Base-by-base conservation (phyloP, 305 asterid species). In the Rubia balearica region DNA sequence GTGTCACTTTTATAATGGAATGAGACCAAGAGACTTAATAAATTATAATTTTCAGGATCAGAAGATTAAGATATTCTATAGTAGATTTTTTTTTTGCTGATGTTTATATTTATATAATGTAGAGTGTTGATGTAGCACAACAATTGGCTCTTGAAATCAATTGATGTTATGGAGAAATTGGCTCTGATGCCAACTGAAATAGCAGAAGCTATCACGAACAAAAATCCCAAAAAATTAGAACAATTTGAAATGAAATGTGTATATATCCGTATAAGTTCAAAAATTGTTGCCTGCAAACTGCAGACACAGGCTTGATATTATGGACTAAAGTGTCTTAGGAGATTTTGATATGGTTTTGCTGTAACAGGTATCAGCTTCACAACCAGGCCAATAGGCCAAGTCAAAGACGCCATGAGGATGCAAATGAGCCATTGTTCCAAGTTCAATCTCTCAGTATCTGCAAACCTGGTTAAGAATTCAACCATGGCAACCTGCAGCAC, bases 401-500 rank as follows among this genome's bases (percentile, higher is more conserved):
- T 63, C 42, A 61, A 30, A 43, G 81, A 59, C 1, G 78, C 76
- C 49, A 77, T 69, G 22, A 71, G 73, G 4, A 70, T 38, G 60
- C 81, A 73, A 46, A 60, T 60, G 36, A 69, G 72, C 81, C 78
- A 77, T 27, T 77, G 75, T 4, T n/a, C 67, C 77, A 77, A 69
- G 9, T 69, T 49, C 70, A 77, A 41, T 43, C 73, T 73, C 67
- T 77, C 78, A 10, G 75, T 77, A 65, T 77, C 41, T 6, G 78
- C 81, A 59, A 73, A 73, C 45, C 5, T 73, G 70, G 36, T 46
- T 5, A 77, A 65, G 48, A 77, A 73, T 41, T 77, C 81, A 12
- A 73, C 81, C 81, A 77, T 77, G 16, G 70, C 70, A 41, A 71
- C 69, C 73, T 78, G 82, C 27, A 78, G 82, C 30, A 67, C 19